Evolutionary conservation across 2,329 filamentous ascomycete genomes (phyloP), one percentile per base, ranked within the genome.

Genomic region (Colletotrichum lupini): DNA sequence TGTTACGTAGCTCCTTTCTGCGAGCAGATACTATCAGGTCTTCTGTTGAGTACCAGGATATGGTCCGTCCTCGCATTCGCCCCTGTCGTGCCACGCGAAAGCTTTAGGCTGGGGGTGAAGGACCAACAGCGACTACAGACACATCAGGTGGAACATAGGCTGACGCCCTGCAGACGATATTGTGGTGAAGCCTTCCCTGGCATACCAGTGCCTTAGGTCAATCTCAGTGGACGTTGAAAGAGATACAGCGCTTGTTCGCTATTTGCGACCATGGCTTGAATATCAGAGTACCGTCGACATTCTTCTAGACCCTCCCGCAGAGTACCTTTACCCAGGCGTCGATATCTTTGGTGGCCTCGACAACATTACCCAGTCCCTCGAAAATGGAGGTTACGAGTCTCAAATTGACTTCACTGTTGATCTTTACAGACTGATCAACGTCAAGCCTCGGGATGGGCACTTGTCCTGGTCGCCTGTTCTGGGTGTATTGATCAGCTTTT

Each of bases 241-340:
- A 8, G 66, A 77, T n/a, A 22, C 64, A 4, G 70, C 64, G 2
- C 60, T 78, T 7, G 42, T 78, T 19, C 52, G 68, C 32, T 78
- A 75, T 52, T 30, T 78, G 2, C 22, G 59, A 8, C 77, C 77
- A 6, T 76, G 67, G 35, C 26, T 77, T 5, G 67, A 75, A 57
- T 77, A 65, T n/a, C 77, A 78, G 53, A 75, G 74, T 61, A 77
- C 77, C 2, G 16, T 77, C 30, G 67, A 72, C 9, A 72, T 77
- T 22, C 74, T 78, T 6, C 63, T 66, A 22, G 60, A 64, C 5
- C 76, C 77, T 1, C 76, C 77, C 3, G 63, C 68, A 4, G 75
- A 69, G 30, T 78, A 78, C 57, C 66, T 78, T n/a, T 73, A 74
- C 22, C 73, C 75, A 0, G 76, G 74, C 5, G 75, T 78, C 28